Evolutionary conservation across 2,329 filamentous ascomycete genomes (phyloP), one percentile per base, ranked within the genome.

Genomic region (Aspergillus floridensis): DNA sequence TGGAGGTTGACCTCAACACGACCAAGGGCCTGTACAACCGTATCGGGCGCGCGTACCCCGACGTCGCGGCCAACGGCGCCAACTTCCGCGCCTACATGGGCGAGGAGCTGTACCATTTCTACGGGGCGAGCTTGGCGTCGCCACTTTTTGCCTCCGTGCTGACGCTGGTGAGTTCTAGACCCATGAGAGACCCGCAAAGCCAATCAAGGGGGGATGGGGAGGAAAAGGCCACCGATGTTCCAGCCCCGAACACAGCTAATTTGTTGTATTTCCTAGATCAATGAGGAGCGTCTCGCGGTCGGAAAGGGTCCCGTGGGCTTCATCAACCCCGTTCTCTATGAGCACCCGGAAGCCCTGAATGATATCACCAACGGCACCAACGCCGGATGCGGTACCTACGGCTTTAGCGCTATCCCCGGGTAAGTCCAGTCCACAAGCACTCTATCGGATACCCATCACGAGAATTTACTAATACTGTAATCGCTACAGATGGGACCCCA

Each of bases 251-350:
- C 6, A 47, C 5, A 32, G 46, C 58, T 48, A 56, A 62, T 46
- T 8, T 16, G 1, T 16, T 35, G 5, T 35, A 8, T 2, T 31
- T 2, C 22, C 2, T 50, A 70, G 63, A 73, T 84, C 38, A 83
- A 83, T 60, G 82, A 84, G 66, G 80, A 80, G 65, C 70, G 81
- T 22, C 65, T 83, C 24, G 74, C 74, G 7, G 72, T 67, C 0
- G 77, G 77, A 2, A 83, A 82, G 69, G 68, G 73, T 5, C 71
- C 80, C 0, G 75, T 85, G 11, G 82, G 82, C 0, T 84, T 84
- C 63, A 68, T 84, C 21, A 81, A 84, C 53, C 81, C 78, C 0
- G 77, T 79, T 46, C 66, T 84, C 10, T 71, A 73, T 56, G 64
- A 60, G 24, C 61, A 72, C 50, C 64, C 65, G 0, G 68, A 75